These are phyloP conservation scores for Flaveria sonorensis DNA, from an alignment of 129 eudicot species.

Conservation along the genomic window DNA sequence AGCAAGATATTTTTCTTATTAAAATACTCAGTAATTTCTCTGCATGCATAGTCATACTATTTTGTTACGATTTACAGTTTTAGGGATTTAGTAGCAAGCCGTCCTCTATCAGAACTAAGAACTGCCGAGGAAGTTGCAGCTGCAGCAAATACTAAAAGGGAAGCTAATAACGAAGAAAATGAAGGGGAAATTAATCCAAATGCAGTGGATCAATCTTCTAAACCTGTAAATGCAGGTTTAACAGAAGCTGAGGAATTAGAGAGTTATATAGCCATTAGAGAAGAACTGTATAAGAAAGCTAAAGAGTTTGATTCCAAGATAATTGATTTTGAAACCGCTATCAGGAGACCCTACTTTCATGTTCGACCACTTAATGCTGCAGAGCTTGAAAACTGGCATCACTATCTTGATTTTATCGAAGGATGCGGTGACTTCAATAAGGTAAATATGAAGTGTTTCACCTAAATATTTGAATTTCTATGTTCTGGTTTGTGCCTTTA, in stretches of 20 bases:
- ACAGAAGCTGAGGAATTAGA: conserved; percentile 96
- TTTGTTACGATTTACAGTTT: conserved; percentile 54
- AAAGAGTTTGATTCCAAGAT: conserved; percentile 92
- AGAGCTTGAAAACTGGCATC: conserved; percentile 99
- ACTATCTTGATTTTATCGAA: conserved; percentile 92
- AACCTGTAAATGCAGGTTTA: conserved; percentile 68
- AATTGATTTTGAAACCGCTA: conserved; percentile 94
- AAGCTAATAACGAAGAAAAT: conserved; percentile 45
- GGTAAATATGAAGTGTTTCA: conserved; percentile 55
- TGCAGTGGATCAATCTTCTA: conserved; percentile 52
- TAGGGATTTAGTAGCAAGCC: conserved; percentile 88
- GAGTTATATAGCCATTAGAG: conserved; percentile 89
- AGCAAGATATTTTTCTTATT: not conserved
- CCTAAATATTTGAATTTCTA: conserved; percentile 32
- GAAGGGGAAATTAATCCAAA: conserved; percentile 78
- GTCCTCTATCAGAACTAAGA: conserved; percentile 83
- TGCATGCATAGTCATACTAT: conserved; percentile 15
- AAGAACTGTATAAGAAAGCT: conserved; percentile 90
- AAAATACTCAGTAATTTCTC: not conserved
- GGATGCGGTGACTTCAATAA: conserved; percentile 83
- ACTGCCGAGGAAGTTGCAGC: conserved; percentile 85
- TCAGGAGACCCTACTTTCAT: conserved; percentile 97
- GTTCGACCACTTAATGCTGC: conserved; percentile 86
- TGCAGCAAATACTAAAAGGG: conserved; percentile 46
- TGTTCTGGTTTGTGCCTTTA: conserved; percentile 61